Conservation (phyloP, 1,139 yeast species). For the Lodderomyces jiufengensis region DNA sequence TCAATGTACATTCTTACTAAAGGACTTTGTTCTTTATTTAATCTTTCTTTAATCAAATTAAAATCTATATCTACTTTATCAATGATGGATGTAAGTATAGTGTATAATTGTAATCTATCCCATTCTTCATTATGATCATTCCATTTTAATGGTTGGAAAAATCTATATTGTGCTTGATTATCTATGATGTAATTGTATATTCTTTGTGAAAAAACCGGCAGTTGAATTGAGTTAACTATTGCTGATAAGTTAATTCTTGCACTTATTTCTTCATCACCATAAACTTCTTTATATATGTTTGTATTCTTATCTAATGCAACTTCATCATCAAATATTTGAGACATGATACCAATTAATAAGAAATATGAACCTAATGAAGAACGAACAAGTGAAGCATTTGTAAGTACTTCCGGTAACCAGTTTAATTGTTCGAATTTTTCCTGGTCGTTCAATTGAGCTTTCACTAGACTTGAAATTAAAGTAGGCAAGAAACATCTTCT, state of each 20-base stretch:
- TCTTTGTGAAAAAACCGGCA: constrained; percentile 31
- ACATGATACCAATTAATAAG: constrained; percentile 57
- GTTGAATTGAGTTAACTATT: constrained; percentile 34
- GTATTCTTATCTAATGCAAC: constrained; percentile 22
- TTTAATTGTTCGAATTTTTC: constrained; percentile 32
- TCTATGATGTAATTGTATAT: constrained; percentile 43
- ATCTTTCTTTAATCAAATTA: constrained; percentile 21
- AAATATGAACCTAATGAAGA: constrained; percentile 60
- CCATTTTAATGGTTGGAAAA: constrained; percentile 47
- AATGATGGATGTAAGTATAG: constrained; percentile 43
- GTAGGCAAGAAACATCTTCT: constrained; percentile 70
- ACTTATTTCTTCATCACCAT: constrained; percentile 60
- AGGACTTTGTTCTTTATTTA: constrained; percentile 67
- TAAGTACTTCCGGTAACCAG: constrained; percentile 58
- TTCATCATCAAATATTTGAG: constrained; percentile 42
- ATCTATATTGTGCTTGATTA: constrained; percentile 25
- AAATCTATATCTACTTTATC: constrained; percentile 22
- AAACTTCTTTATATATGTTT: constrained; percentile 45
- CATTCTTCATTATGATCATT: constrained; percentile 70
- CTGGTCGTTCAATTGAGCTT: constrained; percentile 32
- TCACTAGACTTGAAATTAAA: constrained; percentile 42
- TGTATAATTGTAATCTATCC: constrained; percentile 56
- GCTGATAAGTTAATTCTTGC: constrained; percentile 50
- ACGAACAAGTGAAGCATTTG: constrained; percentile 41
- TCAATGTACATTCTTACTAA: constrained; percentile 70